Conservation (phyloP, 2,329 filamentous ascomycete genomes). For the Madurella fahalii region DNA sequence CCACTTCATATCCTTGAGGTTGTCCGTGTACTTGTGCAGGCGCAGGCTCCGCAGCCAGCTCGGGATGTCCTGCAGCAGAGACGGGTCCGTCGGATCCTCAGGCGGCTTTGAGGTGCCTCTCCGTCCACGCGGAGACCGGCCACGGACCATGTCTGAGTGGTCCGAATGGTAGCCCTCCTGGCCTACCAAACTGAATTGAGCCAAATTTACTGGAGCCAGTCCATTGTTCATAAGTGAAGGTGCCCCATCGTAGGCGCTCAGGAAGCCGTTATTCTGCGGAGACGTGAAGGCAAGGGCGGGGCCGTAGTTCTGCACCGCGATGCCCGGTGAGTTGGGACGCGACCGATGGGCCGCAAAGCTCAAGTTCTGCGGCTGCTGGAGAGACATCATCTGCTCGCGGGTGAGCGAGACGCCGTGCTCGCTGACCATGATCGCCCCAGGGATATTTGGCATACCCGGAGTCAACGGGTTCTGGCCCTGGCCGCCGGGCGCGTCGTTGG, state of each 20-base stretch:
- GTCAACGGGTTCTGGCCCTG: constrained; percentile 59
- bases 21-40: constrained; percentile 98
- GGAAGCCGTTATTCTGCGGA: constrained; percentile 90
- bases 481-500: constrained; percentile 69
- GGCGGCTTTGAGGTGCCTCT: constrained; percentile 95
- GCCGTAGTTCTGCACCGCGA: constrained; percentile 70
- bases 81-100: constrained; percentile 91
- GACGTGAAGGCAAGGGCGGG: constrained; percentile 72
- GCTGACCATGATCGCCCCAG: constrained; percentile 85
- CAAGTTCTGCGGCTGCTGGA: constrained; percentile 52
- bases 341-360: constrained; percentile 69
- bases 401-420: constrained; percentile 85
- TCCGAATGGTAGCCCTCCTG: constrained; percentile 90
- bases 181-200: constrained; percentile 65
- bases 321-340: constrained; percentile 82
- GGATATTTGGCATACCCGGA: constrained; percentile 61
- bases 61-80: constrained; percentile 88
- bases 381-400: constrained; percentile 76
- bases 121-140: constrained; percentile 85
- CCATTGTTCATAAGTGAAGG: constrained; percentile 68
- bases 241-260: constrained; percentile 77
- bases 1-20: constrained; percentile 97
- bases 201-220: constrained; percentile 66
- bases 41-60: constrained; percentile 92
- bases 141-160: constrained; percentile 85